Base-by-base conservation (phyloP, 176 grass and related monocot species). In the Triticum timopheevii region DNA sequence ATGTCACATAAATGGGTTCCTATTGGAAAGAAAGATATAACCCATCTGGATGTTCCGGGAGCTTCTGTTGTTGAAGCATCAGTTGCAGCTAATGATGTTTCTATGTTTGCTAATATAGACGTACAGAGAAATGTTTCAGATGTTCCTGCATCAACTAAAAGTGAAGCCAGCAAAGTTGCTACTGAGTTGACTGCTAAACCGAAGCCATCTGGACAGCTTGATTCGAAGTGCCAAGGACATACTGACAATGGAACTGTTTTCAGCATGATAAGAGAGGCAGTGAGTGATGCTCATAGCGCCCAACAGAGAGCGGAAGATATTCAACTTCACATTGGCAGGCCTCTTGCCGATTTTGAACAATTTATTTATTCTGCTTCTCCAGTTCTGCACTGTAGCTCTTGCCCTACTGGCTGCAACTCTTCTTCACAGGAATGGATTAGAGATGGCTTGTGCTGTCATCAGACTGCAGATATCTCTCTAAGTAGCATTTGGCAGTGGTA, bases 401-500 rank as follows among this genome's bases (percentile, higher is more conserved):
- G 72, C 50, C 31, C 35, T 81, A 79, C 22, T 75, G 69, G 71
- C 30, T 91, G 84, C 70, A 85, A 33, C 82, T 87, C 35, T 56
- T 89, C 61, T 65, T 70, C 56, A 6, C 70, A 82, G 49, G 70
- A 89, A 79, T 75, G 80, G 34, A 2, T 49, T 52, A 72, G 50
- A 73, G 86, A 86, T 52, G 22, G 70, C 30, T 72, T 79, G 65
- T 87, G 80, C 78, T 67, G 17, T 73, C 83, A 89, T 79, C 89
- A 81, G 72, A 92, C 77, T 15, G 76, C 82, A 13, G 76, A 92
- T 30, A 78, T 94, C 65, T 84, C 80, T 82, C 80, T 97, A 78
- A 87, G 56, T 25, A 92, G 74, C 77, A 87, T 97, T 33, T 97
- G 94, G 94, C 87, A 79, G 86, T 97, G 94, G 94, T 97, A 94